These are phyloP conservation scores for Moricandia moricandioides DNA, from an alignment of 345 rosid genomes.

Conservation along the genomic window DNA sequence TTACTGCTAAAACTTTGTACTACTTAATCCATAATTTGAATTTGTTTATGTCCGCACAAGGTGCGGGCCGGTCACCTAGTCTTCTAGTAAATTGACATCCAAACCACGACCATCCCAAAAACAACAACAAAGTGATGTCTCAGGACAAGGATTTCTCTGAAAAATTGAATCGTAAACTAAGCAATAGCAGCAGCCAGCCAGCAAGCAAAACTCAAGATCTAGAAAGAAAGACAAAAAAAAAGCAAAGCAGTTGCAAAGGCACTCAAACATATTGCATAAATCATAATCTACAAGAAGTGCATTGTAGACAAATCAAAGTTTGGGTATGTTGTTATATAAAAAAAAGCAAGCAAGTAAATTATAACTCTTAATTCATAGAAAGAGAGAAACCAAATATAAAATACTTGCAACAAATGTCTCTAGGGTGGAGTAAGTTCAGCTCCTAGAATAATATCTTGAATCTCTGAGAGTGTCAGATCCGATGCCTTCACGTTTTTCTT, in stretches of 20 bases:
- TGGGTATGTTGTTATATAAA: too few relatives aligned
- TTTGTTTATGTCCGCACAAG: too few relatives aligned
- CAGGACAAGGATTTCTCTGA: not conserved
- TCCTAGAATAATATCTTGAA: conserved; percentile 89
- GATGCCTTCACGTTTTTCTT: conserved; percentile 92
- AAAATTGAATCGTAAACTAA: not conserved
- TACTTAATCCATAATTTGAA: too few relatives aligned
- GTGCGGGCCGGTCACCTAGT: too few relatives aligned
- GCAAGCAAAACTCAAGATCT: not conserved
- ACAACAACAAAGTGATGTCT: not conserved
- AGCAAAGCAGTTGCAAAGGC: not conserved
- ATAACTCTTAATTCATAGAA: not conserved
- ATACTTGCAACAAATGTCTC: too few relatives aligned
- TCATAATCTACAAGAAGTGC: not conserved
- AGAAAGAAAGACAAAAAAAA: not conserved
- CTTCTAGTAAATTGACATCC: not conserved
- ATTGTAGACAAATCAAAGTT: not conserved
- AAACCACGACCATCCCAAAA: not conserved
- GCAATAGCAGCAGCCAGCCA: not conserved
- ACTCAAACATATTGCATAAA: not conserved
- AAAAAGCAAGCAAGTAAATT: not conserved
- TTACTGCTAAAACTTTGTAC: too few relatives aligned
- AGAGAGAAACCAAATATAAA: not conserved
- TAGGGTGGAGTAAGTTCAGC: conserved; percentile 96
- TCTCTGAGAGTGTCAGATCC: conserved; percentile 93